phyloP scores from a whole-genome alignment of 2,329 filamentous ascomycete genomes.

The Pseudogymnoascus sp. region DNA sequence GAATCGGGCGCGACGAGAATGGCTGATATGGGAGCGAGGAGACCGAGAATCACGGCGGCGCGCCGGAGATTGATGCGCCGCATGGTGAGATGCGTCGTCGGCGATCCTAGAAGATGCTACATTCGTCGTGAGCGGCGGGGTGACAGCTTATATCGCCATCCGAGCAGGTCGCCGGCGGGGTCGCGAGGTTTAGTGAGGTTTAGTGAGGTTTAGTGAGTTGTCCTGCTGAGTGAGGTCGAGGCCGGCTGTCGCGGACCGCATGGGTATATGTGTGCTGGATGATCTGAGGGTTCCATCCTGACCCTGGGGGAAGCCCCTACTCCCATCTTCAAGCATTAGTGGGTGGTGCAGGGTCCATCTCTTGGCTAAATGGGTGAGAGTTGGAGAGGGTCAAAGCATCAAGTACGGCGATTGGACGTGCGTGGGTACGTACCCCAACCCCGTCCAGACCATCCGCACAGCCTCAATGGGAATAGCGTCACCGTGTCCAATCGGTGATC shows the following conservation, averaged over 20 bases:
- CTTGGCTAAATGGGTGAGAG: background rate
- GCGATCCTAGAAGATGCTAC: constrained; percentile 3
- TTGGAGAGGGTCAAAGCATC: background rate
- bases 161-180: background rate
- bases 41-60: background rate
- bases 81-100: constrained; percentile 4
- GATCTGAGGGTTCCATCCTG: background rate
- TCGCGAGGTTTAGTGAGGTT: background rate
- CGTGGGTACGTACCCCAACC: background rate
- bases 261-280: background rate
- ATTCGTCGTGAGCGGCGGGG: background rate
- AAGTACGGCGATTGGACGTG: background rate
- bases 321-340: background rate
- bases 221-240: background rate
- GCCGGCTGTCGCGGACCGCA: background rate
- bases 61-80: constrained; percentile 7
- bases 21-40: background rate
- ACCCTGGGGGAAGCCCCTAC: background rate
- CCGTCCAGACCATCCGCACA: background rate
- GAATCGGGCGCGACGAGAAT: constrained; percentile 15
- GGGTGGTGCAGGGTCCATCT: background rate
- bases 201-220: background rate
- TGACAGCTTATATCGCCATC: background rate
- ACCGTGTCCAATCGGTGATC: background rate
- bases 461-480: background rate